Evolutionary conservation across 2,329 filamentous ascomycete species (phyloP).

Genomic region (Tothia fuscella): DNA sequence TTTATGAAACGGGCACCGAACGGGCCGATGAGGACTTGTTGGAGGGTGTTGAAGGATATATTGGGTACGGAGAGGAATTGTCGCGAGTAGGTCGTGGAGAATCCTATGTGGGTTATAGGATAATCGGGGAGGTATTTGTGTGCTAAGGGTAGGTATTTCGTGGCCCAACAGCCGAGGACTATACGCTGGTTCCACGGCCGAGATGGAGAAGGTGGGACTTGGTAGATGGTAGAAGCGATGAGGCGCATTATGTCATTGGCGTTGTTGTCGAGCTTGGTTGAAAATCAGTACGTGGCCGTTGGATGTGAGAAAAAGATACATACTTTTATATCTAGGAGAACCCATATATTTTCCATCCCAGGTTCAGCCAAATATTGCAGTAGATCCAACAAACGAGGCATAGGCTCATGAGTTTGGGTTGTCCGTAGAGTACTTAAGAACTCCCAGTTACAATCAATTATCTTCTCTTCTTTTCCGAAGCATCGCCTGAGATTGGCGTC

Average conservation of each 20-base stretch:
- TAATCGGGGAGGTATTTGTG: conserved; percentile 50
- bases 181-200: conserved; percentile 61
- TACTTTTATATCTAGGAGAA: conserved; percentile 83
- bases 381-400: conserved; percentile 66
- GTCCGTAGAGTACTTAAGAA: conserved; percentile 60
- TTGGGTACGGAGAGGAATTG: conserved; percentile 57
- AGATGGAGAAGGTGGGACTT: conserved; percentile 30
- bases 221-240: conserved; percentile 52
- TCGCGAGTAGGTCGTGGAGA: conserved; percentile 54
- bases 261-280: conserved; percentile 52
- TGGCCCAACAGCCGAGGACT: conserved; percentile 71
- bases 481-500: conserved; percentile 69
- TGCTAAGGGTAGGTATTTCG: conserved; percentile 56
- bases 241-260: conserved; percentile 57
- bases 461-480: conserved; percentile 60
- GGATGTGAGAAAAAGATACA: conserved; percentile 9
- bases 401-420: conserved; percentile 52
- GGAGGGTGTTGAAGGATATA: conserved; percentile 68
- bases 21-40: conserved; percentile 54
- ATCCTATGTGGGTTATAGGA: conserved; percentile 55
- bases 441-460: conserved; percentile 66
- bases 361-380: conserved; percentile 58
- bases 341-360: conserved; percentile 58
- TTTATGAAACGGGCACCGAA: conserved; percentile 55
- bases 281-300: not conserved